Evolutionary conservation across 2,329 filamentous ascomycete species (phyloP).

Genomic region (Penicillium sp.): DNA sequence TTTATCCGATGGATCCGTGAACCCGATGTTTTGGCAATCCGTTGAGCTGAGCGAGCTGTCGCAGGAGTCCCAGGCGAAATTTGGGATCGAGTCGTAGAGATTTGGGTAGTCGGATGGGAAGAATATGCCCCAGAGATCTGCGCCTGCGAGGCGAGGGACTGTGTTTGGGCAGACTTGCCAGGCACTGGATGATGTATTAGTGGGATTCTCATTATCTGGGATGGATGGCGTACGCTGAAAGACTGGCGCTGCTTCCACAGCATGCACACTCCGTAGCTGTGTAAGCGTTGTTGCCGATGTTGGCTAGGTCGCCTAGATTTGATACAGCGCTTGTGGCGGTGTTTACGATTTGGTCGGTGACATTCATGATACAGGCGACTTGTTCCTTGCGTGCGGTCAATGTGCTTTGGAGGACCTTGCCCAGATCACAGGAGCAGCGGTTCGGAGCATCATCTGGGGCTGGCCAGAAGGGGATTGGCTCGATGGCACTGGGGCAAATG

Average conservation of each 20-base stretch:
- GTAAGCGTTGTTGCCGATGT: conserved; percentile 22
- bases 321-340: conserved; percentile 2
- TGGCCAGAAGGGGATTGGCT: conserved; percentile 42
- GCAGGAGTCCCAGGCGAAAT: conserved; percentile 23
- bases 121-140: conserved; percentile 20
- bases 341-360: conserved; percentile 12
- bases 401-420: conserved; percentile 26
- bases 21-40: conserved; percentile 22
- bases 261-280: conserved; percentile 34
- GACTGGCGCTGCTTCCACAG: conserved; percentile 36
- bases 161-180: conserved; percentile 37
- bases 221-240: conserved; percentile 31
- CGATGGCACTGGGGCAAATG: conserved; percentile 28
- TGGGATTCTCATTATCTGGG: neutral
- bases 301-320: conserved; percentile 8
- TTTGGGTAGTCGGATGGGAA: conserved; percentile 21
- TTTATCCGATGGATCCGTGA: conserved; percentile 16
- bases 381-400: conserved; percentile 20
- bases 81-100: conserved; percentile 15
- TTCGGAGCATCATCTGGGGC: conserved; percentile 33
- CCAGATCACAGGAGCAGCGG: conserved; percentile 41
- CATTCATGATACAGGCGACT: conserved; percentile 19
- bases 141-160: conserved; percentile 18
- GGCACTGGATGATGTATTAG: conserved; percentile 17
- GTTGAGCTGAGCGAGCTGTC: conserved; percentile 14